Evolutionary conservation across 306 rosid genomes (phyloP).

Genomic region (Pueraria montana): DNA sequence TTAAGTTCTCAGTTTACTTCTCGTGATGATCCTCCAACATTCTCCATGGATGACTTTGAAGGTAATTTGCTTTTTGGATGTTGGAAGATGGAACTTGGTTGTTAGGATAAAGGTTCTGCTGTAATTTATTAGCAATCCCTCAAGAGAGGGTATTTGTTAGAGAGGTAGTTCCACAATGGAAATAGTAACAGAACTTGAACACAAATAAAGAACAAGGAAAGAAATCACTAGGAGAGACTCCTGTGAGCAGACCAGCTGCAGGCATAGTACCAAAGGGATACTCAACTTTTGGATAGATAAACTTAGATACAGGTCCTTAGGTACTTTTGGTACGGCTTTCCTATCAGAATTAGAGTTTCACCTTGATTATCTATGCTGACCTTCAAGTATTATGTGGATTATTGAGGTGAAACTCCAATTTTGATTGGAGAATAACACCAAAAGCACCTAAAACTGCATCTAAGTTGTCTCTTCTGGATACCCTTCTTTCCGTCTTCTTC

Average conservation of each 20-base stretch:
- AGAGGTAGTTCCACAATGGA: not conserved
- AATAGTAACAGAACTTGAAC: not conserved
- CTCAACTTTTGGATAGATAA: not conserved
- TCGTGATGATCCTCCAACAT: slow-evolving; percentile 63
- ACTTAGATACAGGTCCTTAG: not conserved
- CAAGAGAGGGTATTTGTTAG: not conserved
- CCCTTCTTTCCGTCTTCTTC: not conserved
- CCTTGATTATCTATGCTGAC: not conserved
- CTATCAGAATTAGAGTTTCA: not conserved
- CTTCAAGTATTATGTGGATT: not conserved
- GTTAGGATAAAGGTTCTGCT: slow-evolving; percentile 19
- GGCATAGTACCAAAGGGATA: not conserved
- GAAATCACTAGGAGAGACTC: not conserved
- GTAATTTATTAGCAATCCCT: not conserved
- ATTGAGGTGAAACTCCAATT: not conserved
- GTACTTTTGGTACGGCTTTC: not conserved
- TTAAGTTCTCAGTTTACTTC: slow-evolving; percentile 50
- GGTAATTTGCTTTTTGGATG: slow-evolving; percentile 61
- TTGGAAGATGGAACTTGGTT: slow-evolving; percentile 32
- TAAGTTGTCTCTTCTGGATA: not conserved
- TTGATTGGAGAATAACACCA: not conserved
- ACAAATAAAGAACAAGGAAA: not conserved
- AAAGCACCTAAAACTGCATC: not conserved
- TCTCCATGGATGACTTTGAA: slow-evolving; percentile 95
- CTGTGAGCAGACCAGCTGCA: not conserved